Percentiles rank a stretch among this genome's conserved stretches.
Conservation (phyloP, 148 eudicot genomes). For the Amaranthus hypochondriacus region DNA sequence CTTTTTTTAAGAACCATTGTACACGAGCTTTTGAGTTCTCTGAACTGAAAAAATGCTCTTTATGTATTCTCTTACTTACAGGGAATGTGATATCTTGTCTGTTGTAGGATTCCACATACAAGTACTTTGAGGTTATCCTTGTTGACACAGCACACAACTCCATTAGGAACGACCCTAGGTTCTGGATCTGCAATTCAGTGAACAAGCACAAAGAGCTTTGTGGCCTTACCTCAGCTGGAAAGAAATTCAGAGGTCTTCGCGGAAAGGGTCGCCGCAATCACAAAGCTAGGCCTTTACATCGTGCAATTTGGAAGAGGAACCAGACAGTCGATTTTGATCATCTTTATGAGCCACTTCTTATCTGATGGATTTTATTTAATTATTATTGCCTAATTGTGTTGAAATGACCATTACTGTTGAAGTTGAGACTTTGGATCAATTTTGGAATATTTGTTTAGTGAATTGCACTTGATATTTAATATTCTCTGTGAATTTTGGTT, state of each 20-base stretch:
- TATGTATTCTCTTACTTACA: no score
- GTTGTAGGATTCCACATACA: slow-evolving; percentile 45
- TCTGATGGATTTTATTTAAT: background rate
- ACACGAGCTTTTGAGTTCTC: no score
- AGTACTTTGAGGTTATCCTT: slow-evolving; percentile 45
- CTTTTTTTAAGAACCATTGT: no score
- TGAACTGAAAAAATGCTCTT: no score
- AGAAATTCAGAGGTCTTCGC: slow-evolving; percentile 53
- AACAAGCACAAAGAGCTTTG: slow-evolving; percentile 53
- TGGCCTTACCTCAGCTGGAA: slow-evolving; percentile 53
- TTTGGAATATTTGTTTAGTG: slow-evolving; percentile 1
- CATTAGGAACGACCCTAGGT: slow-evolving; percentile 39
- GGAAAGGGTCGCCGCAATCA: slow-evolving; percentile 47
- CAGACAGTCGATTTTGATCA: slow-evolving; percentile 28
- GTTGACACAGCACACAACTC: slow-evolving; percentile 43
- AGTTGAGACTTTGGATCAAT: background rate
- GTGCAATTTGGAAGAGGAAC: slow-evolving; percentile 62
- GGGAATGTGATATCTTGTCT: background rate
- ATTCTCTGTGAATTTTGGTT: background rate
- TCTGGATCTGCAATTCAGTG: slow-evolving; percentile 47
- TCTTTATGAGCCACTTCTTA: background rate
- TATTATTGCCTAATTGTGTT: background rate
- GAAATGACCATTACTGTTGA: background rate
- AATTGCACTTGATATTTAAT: background rate
- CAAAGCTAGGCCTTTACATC: slow-evolving; percentile 45